These are phyloP conservation scores for Diutina mesorugosa DNA, from an alignment of 1,139 yeast genomes.

Conservation along the genomic window DNA sequence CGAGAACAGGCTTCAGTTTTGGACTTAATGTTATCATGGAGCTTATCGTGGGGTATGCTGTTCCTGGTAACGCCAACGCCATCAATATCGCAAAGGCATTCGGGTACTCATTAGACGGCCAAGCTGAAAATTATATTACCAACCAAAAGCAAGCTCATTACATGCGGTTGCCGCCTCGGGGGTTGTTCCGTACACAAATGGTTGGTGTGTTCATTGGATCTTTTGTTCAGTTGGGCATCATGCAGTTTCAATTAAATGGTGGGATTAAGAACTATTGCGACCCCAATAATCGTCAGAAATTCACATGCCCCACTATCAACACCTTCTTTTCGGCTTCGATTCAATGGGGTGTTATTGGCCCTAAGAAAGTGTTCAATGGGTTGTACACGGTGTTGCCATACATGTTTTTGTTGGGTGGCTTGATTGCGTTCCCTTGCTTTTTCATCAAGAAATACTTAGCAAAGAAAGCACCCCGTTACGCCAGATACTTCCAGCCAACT, in stretches of 20 bases:
- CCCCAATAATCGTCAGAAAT: slow-evolving; percentile 23
- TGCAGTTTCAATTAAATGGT: slow-evolving; percentile 5
- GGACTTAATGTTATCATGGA: slow-evolving; percentile 50
- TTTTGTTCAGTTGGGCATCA: slow-evolving; percentile 1
- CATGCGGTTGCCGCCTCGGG: slow-evolving; percentile 45
- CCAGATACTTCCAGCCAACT: slow-evolving; percentile 1
- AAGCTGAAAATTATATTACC: slow-evolving; percentile 42
- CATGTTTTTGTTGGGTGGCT: slow-evolving; percentile 42
- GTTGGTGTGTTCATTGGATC: not conserved
- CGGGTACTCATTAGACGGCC: slow-evolving; percentile 47
- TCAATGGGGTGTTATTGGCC: slow-evolving; percentile 59
- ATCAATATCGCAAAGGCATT: slow-evolving; percentile 45
- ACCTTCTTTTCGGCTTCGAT: slow-evolving; percentile 42
- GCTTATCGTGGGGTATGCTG: slow-evolving; percentile 46
- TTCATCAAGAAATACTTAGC: slow-evolving; percentile 11
- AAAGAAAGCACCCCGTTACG: not conserved
- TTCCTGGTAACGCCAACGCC: slow-evolving; percentile 53
- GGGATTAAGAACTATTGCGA: slow-evolving; percentile 34
- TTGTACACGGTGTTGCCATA: slow-evolving; percentile 36
- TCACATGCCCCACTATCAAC: slow-evolving; percentile 34
- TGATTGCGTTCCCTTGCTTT: slow-evolving; percentile 17
- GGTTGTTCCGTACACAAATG: slow-evolving; percentile 47
- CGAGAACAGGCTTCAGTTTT: slow-evolving; percentile 39
- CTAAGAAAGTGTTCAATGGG: slow-evolving; percentile 37
- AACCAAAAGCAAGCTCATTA: slow-evolving; percentile 53